Evolutionary conservation across 257 asterid species (phyloP).

Genomic region (Perilla frutescens): DNA sequence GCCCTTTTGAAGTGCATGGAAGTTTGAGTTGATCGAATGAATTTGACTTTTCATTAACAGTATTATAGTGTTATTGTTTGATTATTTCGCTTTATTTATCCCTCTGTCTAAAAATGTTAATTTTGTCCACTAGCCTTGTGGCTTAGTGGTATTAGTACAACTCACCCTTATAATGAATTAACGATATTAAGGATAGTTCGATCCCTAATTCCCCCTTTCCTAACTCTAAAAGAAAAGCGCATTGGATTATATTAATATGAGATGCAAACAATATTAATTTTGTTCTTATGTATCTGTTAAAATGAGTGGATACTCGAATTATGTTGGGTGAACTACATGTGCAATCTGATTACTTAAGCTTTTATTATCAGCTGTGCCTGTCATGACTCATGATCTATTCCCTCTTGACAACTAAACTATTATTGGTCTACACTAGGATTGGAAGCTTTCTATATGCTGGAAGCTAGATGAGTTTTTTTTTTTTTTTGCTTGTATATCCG

Average conservation of each 20-base stretch:
- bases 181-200: no score
- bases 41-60: neutral
- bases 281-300: neutral
- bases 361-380: neutral
- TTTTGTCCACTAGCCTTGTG: neutral
- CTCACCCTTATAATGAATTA: no score
- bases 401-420: constrained; percentile 2
- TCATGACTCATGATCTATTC: constrained; percentile 1
- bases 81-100: constrained; percentile 1
- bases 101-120: neutral
- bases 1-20: constrained; percentile 1
- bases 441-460: constrained; percentile 11
- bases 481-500: neutral
- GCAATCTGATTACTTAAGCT: neutral
- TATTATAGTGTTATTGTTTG: neutral
- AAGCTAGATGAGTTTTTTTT: neutral
- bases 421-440: constrained; percentile 17
- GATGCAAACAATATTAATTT: neutral
- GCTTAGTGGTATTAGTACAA: no score
- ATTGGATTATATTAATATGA: no score
- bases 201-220: no score
- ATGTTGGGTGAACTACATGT: constrained; percentile 1
- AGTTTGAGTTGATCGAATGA: constrained; percentile 13
- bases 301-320: neutral
- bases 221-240: no score